Evolutionary conservation across 495 filamentous ascomycete genomes (phyloP).

Genomic region (Penicillium dipodomyicola): DNA sequence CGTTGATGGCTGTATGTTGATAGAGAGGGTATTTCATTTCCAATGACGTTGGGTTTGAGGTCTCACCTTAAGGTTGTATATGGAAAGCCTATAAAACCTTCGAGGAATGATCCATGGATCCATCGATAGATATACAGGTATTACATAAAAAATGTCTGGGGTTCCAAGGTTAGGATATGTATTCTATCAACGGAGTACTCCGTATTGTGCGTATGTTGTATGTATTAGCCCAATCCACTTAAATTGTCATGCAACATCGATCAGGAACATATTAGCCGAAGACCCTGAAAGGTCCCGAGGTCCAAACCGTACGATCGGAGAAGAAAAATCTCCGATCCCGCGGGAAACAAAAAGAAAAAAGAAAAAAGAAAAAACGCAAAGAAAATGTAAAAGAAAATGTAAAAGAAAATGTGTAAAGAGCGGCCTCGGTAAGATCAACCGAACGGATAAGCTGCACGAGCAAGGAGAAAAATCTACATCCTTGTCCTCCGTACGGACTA

Average conservation of each 20-base stretch:
- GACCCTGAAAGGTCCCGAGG: not conserved
- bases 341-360: not conserved
- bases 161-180: not conserved
- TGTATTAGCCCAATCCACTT: not conserved
- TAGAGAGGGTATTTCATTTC: not conserved
- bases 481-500: not conserved
- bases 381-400: no score
- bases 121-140: not conserved
- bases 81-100: not conserved
- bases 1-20: not conserved
- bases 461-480: slow-evolving; percentile 3
- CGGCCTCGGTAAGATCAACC: slow-evolving; percentile 11
- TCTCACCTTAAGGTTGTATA: not conserved
- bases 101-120: not conserved
- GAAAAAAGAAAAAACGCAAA: not conserved
- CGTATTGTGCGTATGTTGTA: not conserved
- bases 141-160: not conserved
- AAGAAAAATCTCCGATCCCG: slow-evolving; percentile 19
- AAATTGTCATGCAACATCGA: slow-evolving; percentile 23
- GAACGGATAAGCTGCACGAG: slow-evolving; percentile 7
- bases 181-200: not conserved
- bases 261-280: slow-evolving; percentile 20
- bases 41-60: not conserved
- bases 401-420: slow-evolving; percentile 2
- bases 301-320: slow-evolving; percentile 16